Conservation (phyloP, 2,329 filamentous ascomycete species). For the Cryphonectria naterciae region DNA sequence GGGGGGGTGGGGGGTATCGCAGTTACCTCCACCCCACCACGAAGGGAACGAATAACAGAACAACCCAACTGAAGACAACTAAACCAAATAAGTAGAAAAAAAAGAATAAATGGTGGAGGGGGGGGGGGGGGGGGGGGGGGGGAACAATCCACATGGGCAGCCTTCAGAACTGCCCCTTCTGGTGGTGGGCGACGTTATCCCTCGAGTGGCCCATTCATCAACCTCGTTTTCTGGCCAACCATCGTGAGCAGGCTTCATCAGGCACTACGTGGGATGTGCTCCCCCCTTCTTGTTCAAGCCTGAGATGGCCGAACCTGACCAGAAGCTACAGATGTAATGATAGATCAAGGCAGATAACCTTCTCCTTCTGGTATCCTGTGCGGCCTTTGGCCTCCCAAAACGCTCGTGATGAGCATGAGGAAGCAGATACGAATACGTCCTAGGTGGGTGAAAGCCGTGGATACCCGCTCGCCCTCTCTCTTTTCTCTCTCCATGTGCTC, state of each 20-base stretch:
- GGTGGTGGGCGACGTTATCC: not conserved
- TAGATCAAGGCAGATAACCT: not conserved
- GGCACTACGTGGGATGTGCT: not conserved
- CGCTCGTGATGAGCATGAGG: too few species aligned
- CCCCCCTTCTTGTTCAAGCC: too few species aligned
- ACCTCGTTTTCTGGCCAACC: not conserved
- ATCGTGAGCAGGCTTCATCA: not conserved
- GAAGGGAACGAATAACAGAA: too few species aligned
- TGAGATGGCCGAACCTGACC: not conserved
- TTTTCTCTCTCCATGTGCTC: not conserved
- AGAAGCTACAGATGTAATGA: not conserved
- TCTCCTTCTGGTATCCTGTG: not conserved
- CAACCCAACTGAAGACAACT: too few species aligned
- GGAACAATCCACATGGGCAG: not conserved
- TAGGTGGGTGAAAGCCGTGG: not conserved
- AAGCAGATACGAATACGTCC: not conserved
- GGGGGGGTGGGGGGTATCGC: too few species aligned
- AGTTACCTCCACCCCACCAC: too few species aligned
- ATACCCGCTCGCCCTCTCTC: not conserved
- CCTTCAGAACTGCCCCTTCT: not conserved
- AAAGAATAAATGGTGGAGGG: too few species aligned
- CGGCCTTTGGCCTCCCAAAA: not conserved
- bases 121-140: too few species aligned
- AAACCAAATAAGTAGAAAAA: too few species aligned
- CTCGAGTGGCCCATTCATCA: not conserved